Evolutionary conservation across 352 stramenopile species (phyloP), one percentile per base, ranked within the genome.

Genomic region (Globisporangium ultimum): DNA sequence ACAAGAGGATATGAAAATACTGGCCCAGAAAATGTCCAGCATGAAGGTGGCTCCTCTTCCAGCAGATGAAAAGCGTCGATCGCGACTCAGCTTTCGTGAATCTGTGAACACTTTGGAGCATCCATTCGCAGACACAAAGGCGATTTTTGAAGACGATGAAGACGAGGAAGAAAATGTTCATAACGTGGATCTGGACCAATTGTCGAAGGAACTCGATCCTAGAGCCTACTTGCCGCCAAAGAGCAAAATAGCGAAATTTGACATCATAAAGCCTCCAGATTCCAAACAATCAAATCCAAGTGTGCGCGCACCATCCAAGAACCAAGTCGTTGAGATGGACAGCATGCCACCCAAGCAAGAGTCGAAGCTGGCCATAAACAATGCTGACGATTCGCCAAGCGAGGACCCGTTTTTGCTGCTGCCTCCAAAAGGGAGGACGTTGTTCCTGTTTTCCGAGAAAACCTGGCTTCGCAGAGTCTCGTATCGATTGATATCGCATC

Each of bases 401-500:
- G 36, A 59, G 11, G 36, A 48, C 32, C 1, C 21, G 2, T 74
- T 70, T 15, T 36, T 60, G 2, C n/a, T 59, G 1, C 21, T 55
- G 48, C 67, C 64, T 14, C 59, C 64, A 1, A 48, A 55, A 38
- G 72, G 70, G 1, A 61, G 53, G 7, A 55, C 71, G 1, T 64
- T 95, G 10, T 86, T 80, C 41, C 3, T 93, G 12, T 82, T 95
- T 24, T 53, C 60, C 12, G 61, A 70, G 46, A 70, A 58, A 7
- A 90, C 71, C 42, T 72, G 45, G 17, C 61, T 78, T 40, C 75
- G 76, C 1, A 66, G 63, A 22, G 54, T 61, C 15, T 71, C 71
- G 11, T 83, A 78, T 21, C 64, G 64, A 7, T 22, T 96, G 1
- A 78, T 92, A n/a, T 62, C 55, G 1, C 81, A 96, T 61, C 66